phyloP scores from a whole-genome alignment of 495 filamentous ascomycete genomes.

The Monascus purpureus region DNA sequence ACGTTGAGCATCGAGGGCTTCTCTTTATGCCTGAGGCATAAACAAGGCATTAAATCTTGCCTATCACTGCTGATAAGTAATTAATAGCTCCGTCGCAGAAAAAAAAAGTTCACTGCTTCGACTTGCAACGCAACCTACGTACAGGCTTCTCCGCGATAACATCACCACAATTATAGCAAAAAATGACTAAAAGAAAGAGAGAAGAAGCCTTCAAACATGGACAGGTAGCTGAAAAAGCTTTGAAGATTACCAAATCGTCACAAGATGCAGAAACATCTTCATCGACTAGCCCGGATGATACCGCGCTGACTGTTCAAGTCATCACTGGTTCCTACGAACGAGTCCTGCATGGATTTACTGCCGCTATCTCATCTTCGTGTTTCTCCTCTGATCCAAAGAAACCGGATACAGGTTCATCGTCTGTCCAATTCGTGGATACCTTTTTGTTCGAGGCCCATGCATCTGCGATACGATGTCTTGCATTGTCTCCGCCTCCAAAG shows the following conservation, averaged over 20 bases:
- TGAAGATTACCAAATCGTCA: slow-evolving; percentile 24
- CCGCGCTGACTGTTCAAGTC: slow-evolving; percentile 59
- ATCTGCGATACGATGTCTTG: slow-evolving; percentile 79
- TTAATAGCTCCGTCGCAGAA: slow-evolving; percentile 6
- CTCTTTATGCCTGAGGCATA: no score
- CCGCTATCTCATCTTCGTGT: slow-evolving; percentile 38
- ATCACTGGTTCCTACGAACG: slow-evolving; percentile 91
- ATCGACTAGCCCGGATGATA: slow-evolving; percentile 8
- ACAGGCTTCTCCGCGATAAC: no score
- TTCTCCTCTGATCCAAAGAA: slow-evolving; percentile 11
- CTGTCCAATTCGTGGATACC: slow-evolving; percentile 69
- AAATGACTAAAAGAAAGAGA: slow-evolving; percentile 71
- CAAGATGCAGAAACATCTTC: slow-evolving; percentile 11
- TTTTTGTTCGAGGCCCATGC: slow-evolving; percentile 93
- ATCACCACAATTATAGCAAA: slow-evolving; percentile 9
- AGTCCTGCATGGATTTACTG: slow-evolving; percentile 82
- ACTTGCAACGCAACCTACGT: no score
- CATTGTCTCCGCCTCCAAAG: slow-evolving; percentile 65
- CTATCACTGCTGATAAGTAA: no score
- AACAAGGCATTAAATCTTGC: no score
- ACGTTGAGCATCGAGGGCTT: no score
- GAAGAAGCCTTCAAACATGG: slow-evolving; percentile 25
- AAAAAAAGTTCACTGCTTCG: slow-evolving; percentile 8
- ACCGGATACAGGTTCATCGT: slow-evolving; percentile 11
- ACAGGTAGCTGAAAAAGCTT: slow-evolving; percentile 11